Conservation (phyloP, 2,329 filamentous ascomycete species). For the Sodiomyces alkalinus region DNA sequence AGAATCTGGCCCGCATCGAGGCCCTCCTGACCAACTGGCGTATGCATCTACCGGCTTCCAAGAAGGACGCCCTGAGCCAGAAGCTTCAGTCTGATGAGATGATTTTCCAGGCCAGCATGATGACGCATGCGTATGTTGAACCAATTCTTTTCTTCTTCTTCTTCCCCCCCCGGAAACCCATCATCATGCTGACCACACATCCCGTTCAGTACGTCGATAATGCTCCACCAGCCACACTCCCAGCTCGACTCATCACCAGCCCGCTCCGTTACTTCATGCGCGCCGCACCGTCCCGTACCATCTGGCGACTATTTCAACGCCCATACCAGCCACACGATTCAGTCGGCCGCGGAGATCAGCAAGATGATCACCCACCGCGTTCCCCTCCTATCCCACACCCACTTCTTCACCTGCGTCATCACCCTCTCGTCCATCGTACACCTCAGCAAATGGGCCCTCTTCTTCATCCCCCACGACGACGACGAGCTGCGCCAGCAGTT, state of each 20-base stretch:
- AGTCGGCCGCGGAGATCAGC: conserved; percentile 64
- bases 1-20: conserved; percentile 35
- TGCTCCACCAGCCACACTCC: conserved; percentile 67
- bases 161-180: too few species aligned
- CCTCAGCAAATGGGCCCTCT: conserved; percentile 60
- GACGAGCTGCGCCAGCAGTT: conserved; percentile 60
- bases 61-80: conserved; percentile 52
- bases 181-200: conserved; percentile 4
- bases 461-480: conserved; percentile 43
- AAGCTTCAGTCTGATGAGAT: conserved; percentile 70
- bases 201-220: conserved; percentile 41
- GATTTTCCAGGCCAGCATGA: conserved; percentile 84
- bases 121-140: conserved; percentile 38
- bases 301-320: conserved; percentile 39
- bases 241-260: conserved; percentile 51
- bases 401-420: conserved; percentile 71
- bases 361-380: conserved; percentile 60
- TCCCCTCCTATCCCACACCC: conserved; percentile 57
- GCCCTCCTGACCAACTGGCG: conserved; percentile 55
- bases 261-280: conserved; percentile 48
- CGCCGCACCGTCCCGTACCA: conserved; percentile 37
- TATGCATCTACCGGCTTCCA: conserved; percentile 59
- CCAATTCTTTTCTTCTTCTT: too few species aligned
- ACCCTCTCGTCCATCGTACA: conserved; percentile 70
- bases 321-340: conserved; percentile 69